These are phyloP conservation scores for Alternaria longipes DNA, from an alignment of 2,329 filamentous ascomycete genomes.

Conservation along the genomic window DNA sequence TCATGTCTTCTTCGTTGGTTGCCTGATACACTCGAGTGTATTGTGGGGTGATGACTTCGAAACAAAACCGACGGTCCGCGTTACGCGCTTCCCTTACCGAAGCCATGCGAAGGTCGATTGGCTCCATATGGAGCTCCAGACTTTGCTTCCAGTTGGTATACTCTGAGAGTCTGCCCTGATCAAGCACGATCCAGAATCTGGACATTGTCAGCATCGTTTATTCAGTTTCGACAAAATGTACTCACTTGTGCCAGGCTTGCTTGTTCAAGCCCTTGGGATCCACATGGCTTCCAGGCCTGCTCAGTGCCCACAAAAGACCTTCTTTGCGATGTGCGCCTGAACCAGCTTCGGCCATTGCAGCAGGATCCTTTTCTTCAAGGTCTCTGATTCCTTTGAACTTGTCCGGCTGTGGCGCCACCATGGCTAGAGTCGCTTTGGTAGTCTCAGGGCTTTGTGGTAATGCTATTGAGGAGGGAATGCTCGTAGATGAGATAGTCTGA, in stretches of 20 bases:
- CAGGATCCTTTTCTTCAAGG: conserved; percentile 78
- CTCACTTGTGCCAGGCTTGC: conserved; percentile 98
- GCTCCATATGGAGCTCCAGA: conserved; percentile 95
- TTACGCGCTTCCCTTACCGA: conserved; percentile 96
- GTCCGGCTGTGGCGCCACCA: conserved; percentile 55
- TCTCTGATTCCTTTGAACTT: conserved; percentile 93
- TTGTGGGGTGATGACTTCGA: conserved; percentile 96
- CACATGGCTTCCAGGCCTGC: conserved; percentile 89
- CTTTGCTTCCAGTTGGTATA: conserved; percentile 99
- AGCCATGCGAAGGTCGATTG: conserved; percentile 95
- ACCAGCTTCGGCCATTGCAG: conserved; percentile 58
- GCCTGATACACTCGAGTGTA: conserved; percentile 97
- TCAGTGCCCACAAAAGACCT: conserved; percentile 92
- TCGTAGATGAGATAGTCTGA: conserved; percentile 34
- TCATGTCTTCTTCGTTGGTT: conserved; percentile 98
- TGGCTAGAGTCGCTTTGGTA: conserved; percentile 34
- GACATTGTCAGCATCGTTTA: conserved; percentile 36
- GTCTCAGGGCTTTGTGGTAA: conserved; percentile 44
- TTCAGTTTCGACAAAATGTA: conserved; percentile 27
- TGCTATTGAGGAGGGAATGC: conserved; percentile 31
- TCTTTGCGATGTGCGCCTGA: conserved; percentile 81
- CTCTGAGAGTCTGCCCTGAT: conserved; percentile 94
- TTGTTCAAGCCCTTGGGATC: conserved; percentile 96
- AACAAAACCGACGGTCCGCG: conserved; percentile 94
- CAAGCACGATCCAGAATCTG: conserved; percentile 98